Conservation (phyloP, 352 stramenopile species). For the Thalassiosira ordinaria region DNA sequence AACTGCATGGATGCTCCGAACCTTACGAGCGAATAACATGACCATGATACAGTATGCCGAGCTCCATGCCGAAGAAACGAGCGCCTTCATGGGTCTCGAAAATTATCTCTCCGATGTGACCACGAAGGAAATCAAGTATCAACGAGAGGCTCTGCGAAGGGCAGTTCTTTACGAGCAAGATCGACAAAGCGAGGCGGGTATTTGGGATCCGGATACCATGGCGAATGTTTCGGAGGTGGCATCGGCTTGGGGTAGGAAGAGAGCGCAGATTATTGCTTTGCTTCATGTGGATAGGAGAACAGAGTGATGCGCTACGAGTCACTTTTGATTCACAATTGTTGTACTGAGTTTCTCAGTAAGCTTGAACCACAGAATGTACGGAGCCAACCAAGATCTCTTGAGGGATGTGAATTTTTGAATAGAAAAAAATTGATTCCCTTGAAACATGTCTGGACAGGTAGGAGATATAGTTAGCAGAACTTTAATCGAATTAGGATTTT, state of each 20-base stretch:
- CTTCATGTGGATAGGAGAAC: constrained; percentile 8
- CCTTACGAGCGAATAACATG: not conserved
- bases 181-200: constrained; percentile 42
- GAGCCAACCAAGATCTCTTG: no score
- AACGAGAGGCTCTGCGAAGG: constrained; percentile 38
- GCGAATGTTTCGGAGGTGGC: constrained; percentile 41
- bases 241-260: constrained; percentile 8
- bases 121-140: constrained; percentile 40
- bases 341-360: no score
- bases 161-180: constrained; percentile 60
- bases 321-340: no score
- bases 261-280: constrained; percentile 21
- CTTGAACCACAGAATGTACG: no score
- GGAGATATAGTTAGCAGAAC: no score
- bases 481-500: no score
- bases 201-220: constrained; percentile 55
- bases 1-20: not conserved
- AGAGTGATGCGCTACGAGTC: no score
- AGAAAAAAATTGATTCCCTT: no score
- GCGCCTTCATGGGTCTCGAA: constrained; percentile 46
- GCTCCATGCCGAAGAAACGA: constrained; percentile 7
- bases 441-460: no score
- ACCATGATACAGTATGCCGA: constrained; percentile 12
- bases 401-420: no score
- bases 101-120: constrained; percentile 52